These are phyloP conservation scores for Mortierella polycephala DNA, from an alignment of 371 early-diverging fungal species.

Conservation along the genomic window DNA sequence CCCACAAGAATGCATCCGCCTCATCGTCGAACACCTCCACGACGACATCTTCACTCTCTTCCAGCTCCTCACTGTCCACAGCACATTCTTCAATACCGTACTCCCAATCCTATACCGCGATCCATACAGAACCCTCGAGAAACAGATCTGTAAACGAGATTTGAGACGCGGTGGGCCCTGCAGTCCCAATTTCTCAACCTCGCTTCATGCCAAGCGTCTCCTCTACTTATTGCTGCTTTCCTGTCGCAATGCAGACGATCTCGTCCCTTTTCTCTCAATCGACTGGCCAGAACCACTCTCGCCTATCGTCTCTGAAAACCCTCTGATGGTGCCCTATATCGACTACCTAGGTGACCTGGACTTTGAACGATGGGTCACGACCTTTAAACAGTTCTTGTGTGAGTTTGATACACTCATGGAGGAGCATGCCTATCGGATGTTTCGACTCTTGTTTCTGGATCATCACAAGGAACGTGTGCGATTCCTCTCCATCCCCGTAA, in stretches of 20 bases:
- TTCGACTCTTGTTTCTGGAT: slow-evolving; percentile 36
- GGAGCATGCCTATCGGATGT: slow-evolving; percentile 11
- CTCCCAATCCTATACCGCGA: slow-evolving; percentile 37
- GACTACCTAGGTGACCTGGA: slow-evolving; percentile 26
- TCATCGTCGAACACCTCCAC: slow-evolving; percentile 22
- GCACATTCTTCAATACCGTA: slow-evolving; percentile 18
- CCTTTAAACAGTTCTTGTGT: slow-evolving; percentile 11
- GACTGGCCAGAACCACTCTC: slow-evolving; percentile 39
- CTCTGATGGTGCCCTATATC: slow-evolving; percentile 25
- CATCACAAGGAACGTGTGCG: slow-evolving; percentile 29
- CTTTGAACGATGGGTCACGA: slow-evolving; percentile 28
- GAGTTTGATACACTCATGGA: slow-evolving; percentile 23
- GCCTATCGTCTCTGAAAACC: slow-evolving; percentile 1
- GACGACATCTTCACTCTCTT: slow-evolving; percentile 31
- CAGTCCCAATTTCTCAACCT: neutral
- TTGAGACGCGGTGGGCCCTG: neutral
- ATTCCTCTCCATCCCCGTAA: slow-evolving; percentile 29
- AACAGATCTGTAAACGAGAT: neutral
- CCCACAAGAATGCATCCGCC: slow-evolving; percentile 25
- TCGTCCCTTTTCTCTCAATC: slow-evolving; percentile 36
- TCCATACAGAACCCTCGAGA: slow-evolving; percentile 22
- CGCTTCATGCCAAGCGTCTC: slow-evolving; percentile 17
- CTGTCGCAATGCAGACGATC: slow-evolving; percentile 24
- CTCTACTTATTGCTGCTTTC: slow-evolving; percentile 37
- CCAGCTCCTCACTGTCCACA: slow-evolving; percentile 25